These are phyloP conservation scores for Trichosporon sp. DNA, from an alignment of 1,284 basidiomycete genomes.

Conservation along the genomic window DNA sequence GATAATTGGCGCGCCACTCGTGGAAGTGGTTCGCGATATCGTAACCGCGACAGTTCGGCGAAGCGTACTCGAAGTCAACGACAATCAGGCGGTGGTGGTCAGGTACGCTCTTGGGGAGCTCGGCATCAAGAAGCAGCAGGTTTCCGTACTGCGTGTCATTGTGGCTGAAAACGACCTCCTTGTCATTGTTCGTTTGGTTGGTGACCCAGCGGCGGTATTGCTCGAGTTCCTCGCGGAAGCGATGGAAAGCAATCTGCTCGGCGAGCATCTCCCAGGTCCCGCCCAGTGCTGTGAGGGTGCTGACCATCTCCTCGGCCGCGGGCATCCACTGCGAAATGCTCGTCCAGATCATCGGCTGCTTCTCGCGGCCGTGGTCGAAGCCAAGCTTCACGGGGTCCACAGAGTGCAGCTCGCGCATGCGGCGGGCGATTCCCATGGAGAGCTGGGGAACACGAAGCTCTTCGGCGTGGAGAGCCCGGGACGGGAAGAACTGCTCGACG, in stretches of 20 bases:
- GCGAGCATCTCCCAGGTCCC: conserved; percentile 41
- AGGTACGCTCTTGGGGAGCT: conserved; percentile 49
- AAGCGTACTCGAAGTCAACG: conserved; percentile 91
- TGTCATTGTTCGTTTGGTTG: conserved; percentile 30
- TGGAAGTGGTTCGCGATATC: conserved; percentile 95
- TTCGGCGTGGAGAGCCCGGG: conserved; percentile 64
- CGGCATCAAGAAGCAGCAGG: conserved; percentile 63
- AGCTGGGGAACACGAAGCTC: conserved; percentile 70
- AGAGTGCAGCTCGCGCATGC: conserved; percentile 88
- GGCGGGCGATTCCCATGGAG: conserved; percentile 75
- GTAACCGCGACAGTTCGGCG: conserved; percentile 78
- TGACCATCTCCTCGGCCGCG: conserved; percentile 34
- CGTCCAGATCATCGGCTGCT: conserved; percentile 54
- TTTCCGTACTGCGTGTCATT: conserved; percentile 95
- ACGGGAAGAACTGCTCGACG: conserved; percentile 87
- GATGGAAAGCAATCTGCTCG: conserved; percentile 39
- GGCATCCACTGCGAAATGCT: conserved; percentile 61
- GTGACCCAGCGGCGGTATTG: conserved; percentile 40
- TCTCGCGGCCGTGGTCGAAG: conserved; percentile 52
- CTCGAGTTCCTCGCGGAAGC: conserved; percentile 39
- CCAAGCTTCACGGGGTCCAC: conserved; percentile 69
- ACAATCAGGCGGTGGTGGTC: conserved; percentile 70
- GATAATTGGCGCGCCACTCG: conserved; percentile 89
- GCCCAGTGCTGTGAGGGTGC: conserved; percentile 23
- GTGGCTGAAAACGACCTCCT: conserved; percentile 51